Conservation (phyloP, 352 stramenopile genomes). For the Blastocystis sp. region DNA sequence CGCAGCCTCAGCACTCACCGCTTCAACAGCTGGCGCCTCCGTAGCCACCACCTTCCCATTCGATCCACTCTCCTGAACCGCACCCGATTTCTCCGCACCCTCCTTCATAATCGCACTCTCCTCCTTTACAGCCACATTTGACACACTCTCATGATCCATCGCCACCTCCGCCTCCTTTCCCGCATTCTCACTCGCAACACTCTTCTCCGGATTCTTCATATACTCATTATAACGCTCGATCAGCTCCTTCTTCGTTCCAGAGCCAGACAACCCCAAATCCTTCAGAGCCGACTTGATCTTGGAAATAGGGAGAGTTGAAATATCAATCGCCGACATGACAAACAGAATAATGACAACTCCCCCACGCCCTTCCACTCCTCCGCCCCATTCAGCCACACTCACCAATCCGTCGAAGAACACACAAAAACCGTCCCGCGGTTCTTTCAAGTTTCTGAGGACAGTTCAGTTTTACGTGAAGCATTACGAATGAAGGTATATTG, state of each 20-base stretch:
- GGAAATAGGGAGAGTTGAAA: constrained; percentile 40
- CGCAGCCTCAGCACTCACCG: not conserved
- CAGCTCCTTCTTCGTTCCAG: constrained; percentile 32
- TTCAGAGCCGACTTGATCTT: constrained; percentile 18
- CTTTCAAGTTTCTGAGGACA: not conserved
- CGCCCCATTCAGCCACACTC: not conserved
- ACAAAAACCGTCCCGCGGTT: not conserved
- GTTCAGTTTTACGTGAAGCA: not conserved
- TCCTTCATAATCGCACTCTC: too few relatives aligned
- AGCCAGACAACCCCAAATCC: constrained; percentile 3
- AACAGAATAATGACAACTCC: not conserved
- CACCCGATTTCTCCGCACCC: too few relatives aligned
- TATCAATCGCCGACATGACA: constrained; percentile 15
- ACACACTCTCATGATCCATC: too few relatives aligned
- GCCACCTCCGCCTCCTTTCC: too few relatives aligned
- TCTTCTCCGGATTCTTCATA: not conserved
- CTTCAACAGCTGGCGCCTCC: not conserved
- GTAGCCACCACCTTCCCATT: not conserved
- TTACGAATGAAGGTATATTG: constrained; percentile 23
- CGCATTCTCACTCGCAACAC: too few relatives aligned
- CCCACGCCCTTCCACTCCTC: not conserved
- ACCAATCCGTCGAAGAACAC: not conserved
- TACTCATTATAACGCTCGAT: constrained; percentile 25
- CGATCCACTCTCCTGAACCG: too few relatives aligned
- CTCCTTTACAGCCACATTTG: too few relatives aligned